Conservation (phyloP, 257 asterid genomes). For the Penstemon davidsonii region DNA sequence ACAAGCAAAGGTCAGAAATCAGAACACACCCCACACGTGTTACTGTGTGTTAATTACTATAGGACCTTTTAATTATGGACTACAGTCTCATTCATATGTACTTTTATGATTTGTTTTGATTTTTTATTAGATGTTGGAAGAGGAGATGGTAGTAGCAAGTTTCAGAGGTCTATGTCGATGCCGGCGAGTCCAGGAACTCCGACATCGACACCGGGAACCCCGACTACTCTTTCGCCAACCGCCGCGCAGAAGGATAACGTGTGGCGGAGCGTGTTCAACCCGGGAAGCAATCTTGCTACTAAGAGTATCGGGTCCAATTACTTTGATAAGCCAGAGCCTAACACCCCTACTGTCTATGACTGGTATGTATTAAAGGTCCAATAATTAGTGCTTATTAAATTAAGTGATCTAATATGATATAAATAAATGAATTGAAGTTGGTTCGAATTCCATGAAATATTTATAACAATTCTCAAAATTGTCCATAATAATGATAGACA, state of each 20-base stretch:
- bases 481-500: no score
- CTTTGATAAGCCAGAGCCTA: constrained; percentile 86
- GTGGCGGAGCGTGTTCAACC: constrained; percentile 98
- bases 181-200: constrained; percentile 55
- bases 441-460: no score
- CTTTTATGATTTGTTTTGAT: neutral
- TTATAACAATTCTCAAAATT: no score
- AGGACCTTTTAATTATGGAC: no score
- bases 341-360: constrained; percentile 94
- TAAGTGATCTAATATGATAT: no score
- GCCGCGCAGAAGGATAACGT: constrained; percentile 67
- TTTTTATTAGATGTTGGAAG: constrained; percentile 38
- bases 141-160: constrained; percentile 47
- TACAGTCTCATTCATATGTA: neutral
- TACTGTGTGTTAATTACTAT: neutral
- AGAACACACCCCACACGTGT: neutral
- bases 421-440: no score
- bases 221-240: constrained; percentile 53
- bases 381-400: neutral
- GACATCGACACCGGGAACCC: constrained; percentile 55
- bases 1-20: no score
- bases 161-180: constrained; percentile 60
- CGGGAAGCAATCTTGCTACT: constrained; percentile 89
- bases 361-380: constrained; percentile 43
- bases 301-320: constrained; percentile 61